Base-by-base conservation (phyloP, 495 filamentous ascomycete species). In the Xylaria sp. region DNA sequence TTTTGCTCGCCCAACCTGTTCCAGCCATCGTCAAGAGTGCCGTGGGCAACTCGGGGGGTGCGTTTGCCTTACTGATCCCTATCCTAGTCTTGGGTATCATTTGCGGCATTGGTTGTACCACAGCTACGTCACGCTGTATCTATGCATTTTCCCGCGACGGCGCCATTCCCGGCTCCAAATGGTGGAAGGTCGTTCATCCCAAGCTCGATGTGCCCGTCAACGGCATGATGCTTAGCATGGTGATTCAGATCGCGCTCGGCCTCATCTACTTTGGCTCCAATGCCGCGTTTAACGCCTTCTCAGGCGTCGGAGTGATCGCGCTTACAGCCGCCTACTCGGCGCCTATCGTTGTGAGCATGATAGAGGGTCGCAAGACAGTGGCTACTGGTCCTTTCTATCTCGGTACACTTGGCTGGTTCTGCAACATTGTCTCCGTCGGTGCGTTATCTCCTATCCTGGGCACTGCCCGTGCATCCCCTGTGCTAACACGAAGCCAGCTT, bases 91-190 rank as follows among this genome's bases (percentile, higher is more conserved):
- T 85, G 41, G 82, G 79, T 31, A 69, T 91, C 71, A 88, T 91
- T 73, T 90, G 88, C 74, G 88, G 87, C 14, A 88, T 87, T 29
- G 89, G 87, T 50, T 88, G 88, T 73, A 90, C 87, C 8, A 87
- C 87, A 5, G 89, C 88, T 21, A 82, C 88, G 3, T 89, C 87
- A 0, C 86, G 89, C 26, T 81, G 85, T 62, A 87, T 88, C 48
- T 91, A 86, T 83, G 89, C 88, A 0, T 88, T 89, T 63, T 84
- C 88, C 24, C 85, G 89, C 35, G 89, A 91, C 73, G 85, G 83
- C 35, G 85, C 83, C 46, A 82, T 87, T 53, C 85, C 85, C 40
- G 83, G 92, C 74, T 89, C 88, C 59, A 81, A 79, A 67, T 92
- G 76, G 79, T 84, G 81, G 81, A 82, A 76, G 62, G 24, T 79